Percentiles rank a stretch among this genome's conserved stretches.
Evolutionary conservation across 441 rosid genomes (phyloP).

Genomic region (Populus hybrid): DNA sequence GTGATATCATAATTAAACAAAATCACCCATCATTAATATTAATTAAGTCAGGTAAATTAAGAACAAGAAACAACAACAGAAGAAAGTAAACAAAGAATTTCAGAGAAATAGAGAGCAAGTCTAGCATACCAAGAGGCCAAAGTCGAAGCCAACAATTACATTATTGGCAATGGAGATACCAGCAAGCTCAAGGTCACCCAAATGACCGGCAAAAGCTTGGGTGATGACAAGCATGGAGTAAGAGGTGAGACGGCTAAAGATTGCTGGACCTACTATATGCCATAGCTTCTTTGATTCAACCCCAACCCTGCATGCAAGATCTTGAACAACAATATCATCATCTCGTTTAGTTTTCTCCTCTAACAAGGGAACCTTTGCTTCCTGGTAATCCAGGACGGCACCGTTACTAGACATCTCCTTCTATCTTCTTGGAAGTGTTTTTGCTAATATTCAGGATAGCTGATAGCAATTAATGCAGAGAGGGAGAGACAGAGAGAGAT

Average conservation of each 20-base stretch:
- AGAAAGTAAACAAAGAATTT: background rate
- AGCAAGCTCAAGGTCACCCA: constrained; percentile 79
- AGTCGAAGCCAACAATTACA: constrained; percentile 72
- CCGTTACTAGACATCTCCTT: constrained; percentile 23
- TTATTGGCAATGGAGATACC: constrained; percentile 70
- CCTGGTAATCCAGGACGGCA: constrained; percentile 23
- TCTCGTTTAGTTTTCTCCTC: background rate
- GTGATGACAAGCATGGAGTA: constrained; percentile 80
- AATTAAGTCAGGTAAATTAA: background rate
- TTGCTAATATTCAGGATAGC: background rate
- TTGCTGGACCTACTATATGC: constrained; percentile 77
- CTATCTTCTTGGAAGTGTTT: background rate
- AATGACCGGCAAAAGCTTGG: constrained; percentile 86
- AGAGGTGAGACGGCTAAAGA: constrained; percentile 65
- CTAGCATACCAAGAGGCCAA: constrained; percentile 65
- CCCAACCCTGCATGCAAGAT: constrained; percentile 40
- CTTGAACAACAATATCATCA: constrained; percentile 11
- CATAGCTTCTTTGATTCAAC: constrained; percentile 77
- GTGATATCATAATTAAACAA: background rate
- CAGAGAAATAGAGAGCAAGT: too few species aligned
- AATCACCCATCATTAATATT: background rate
- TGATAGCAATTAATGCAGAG: too few species aligned
- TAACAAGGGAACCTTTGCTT: constrained; percentile 39
- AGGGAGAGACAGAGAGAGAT: too few species aligned
- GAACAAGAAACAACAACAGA: background rate